Base-by-base conservation (phyloP, 2,329 filamentous ascomycete genomes). In the Fusarium neocosmosporiellum region DNA sequence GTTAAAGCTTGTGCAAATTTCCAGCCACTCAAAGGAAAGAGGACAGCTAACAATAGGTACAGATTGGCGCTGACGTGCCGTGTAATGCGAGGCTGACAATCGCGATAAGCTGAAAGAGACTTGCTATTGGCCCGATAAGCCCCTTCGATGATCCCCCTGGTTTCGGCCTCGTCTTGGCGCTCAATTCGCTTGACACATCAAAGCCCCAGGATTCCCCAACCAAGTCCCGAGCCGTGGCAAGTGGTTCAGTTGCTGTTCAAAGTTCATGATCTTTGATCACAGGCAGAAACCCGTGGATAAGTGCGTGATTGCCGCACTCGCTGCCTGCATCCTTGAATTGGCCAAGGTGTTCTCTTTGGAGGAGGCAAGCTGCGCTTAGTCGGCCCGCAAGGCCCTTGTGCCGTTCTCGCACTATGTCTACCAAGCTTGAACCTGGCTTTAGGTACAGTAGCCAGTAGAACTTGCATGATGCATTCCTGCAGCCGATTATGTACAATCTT, bases 11-110 rank as follows among this genome's bases (percentile, higher is more conserved):
- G 65, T 69, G 55, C 48, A 57, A 55, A 59, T 46, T 60, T 72
- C 70, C 74, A 76, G 72, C 74, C 76, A 77, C 65, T 74, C 57
- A 64, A 27, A 54, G 59, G 63, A 73, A 81, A 82, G 76, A 82
- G 81, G 80, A 82, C 81, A 82, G 80, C 70, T 82, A 75, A 72
- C 71, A 75, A 78, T 67, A 73, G 71, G 67, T 64, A 65, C 59
- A 58, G 59, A 54, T 34, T 34, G 67, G 34, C 66, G 62, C 68
- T 75, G 75, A 77, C 69, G 75, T 75, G 67, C 63, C 57, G 66
- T 62, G 53, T 62, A 22, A 65, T 78, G 77, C 75, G 78, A 78
- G 77, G 77, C 77, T 78, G 77, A 74, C 16, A 48, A 43, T 34
- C 14, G n/a, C 58, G 67, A 73, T 71, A 73, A 67, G 65, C 0